Evolutionary conservation across 2,329 filamentous ascomycete species (phyloP).

Genomic region (Didymellaceae sp.): DNA sequence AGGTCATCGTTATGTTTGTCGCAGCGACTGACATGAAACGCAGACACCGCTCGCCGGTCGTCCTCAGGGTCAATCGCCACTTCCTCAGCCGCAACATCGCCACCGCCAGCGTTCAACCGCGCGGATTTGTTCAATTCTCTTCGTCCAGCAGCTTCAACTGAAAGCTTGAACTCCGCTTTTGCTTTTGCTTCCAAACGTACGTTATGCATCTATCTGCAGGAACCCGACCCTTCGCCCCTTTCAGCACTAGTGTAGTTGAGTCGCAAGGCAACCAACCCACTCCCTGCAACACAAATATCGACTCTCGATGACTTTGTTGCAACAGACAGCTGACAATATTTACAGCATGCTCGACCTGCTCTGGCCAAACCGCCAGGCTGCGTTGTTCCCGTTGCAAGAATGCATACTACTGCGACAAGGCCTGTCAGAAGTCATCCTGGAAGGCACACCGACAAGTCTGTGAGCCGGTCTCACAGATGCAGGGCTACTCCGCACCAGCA

Average conservation of each 20-base stretch:
- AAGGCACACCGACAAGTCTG: conserved; percentile 58
- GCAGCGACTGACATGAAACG: conserved; percentile 13
- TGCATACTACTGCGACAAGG: conserved; percentile 58
- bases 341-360: conserved; percentile 36
- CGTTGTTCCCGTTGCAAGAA: conserved; percentile 58
- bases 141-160: conserved; percentile 33
- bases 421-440: conserved; percentile 61
- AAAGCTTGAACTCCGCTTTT: conserved; percentile 31
- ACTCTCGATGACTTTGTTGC: too few species aligned
- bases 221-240: conserved; percentile 31
- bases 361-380: conserved; percentile 29
- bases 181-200: conserved; percentile 33
- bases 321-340: conserved; percentile 6
- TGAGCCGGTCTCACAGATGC: conserved; percentile 35
- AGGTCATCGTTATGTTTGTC: not conserved
- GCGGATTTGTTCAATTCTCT: conserved; percentile 32
- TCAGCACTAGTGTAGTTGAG: conserved; percentile 20
- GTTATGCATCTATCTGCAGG: conserved; percentile 37
- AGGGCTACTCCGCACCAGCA: conserved; percentile 31
- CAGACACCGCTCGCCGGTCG: conserved; percentile 29
- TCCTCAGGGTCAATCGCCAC: conserved; percentile 32
- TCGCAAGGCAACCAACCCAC: conserved; percentile 16
- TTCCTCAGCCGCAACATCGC: conserved; percentile 23
- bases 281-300: not conserved
- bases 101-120: conserved; percentile 32